Base-by-base conservation (phyloP, 768 basidiomycete species). In the Psilocybe sp. region DNA sequence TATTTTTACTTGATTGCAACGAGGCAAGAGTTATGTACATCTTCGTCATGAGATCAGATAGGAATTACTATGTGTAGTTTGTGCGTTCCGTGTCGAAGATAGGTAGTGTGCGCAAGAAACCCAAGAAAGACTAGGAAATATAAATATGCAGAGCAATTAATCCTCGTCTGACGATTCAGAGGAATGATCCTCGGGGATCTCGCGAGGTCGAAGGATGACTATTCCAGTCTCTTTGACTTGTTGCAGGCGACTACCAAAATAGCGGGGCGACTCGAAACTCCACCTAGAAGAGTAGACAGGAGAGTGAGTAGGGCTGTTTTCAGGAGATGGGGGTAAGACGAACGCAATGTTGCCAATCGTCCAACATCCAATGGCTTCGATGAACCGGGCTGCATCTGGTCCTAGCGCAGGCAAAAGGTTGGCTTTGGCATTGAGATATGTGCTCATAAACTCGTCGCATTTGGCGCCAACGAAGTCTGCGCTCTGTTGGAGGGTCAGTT, bases 211-310 rank as follows among this genome's bases (percentile, higher is more conserved):
- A 54, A 78, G 67, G 46, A 62, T 64, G 15, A 80, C 75, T 42
- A 80, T 63, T 54, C 71, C 69, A 50, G 76, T 77, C 61, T 68
- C 61, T 55, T 72, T 79, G 61, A 86, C 73, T 64, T 80, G 73
- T 34, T 71, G 58, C 54, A 79, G 77, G 38, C 72, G 67, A 52
- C 73, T 66, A 40, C 84, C 85, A 59, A 88, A 87, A 69, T 88
- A 87, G 33, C 83, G 74, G 56, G 78, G 76, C 28, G 79, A 82
- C 64, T 85, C 80, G 64, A 89, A 85, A 60, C 82, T 81, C 85
- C 84, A 85, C 50, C 77, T 77, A 51, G 49, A 40, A 43, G 46
- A 20, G 19, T 11, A 49, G 14, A 50, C 44, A 49, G 39, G 35
- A 28, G 18, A 37, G 4, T 28, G 32, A 28, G 41, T 32, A 36